These are phyloP conservation scores for Phtheirospermum japonicum DNA, from an alignment of 257 asterid species.

Conservation along the genomic window DNA sequence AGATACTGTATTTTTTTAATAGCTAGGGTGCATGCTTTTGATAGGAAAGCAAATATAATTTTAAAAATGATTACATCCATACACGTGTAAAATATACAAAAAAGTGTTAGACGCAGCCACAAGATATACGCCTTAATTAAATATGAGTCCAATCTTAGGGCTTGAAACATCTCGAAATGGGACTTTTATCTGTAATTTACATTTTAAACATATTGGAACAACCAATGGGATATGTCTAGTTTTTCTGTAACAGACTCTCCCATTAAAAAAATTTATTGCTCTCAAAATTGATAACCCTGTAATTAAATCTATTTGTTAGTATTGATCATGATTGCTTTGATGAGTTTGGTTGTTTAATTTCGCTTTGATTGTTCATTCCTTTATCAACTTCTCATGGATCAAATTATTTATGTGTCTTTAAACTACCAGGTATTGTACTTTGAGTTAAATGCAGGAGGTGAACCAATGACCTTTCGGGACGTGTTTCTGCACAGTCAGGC, in stretches of 20 bases:
- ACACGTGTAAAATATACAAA: slow-evolving; percentile 12
- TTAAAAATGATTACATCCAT: not conserved
- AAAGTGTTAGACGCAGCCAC: not conserved
- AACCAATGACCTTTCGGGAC: slow-evolving; percentile 79
- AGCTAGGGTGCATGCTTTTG: slow-evolving; percentile 19
- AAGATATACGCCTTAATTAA: not conserved
- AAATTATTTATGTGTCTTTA: slow-evolving; percentile 24
- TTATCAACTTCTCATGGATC: slow-evolving; percentile 18
- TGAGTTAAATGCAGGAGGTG: slow-evolving; percentile 76
- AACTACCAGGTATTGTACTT: slow-evolving; percentile 67
- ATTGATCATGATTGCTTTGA: slow-evolving; percentile 20
- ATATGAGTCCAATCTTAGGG: not conserved
- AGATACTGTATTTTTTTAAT: not conserved
- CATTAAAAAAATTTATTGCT: not conserved
- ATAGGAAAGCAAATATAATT: slow-evolving; percentile 10
- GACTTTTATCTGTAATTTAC: not conserved
- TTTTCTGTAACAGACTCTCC: slow-evolving; percentile 10
- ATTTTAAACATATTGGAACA: not conserved
- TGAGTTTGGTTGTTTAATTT: slow-evolving; percentile 9
- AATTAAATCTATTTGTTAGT: not conserved
- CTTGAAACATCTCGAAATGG: slow-evolving; percentile 2
- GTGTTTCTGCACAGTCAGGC: slow-evolving; percentile 94
- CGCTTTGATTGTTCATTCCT: not conserved
- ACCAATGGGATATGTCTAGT: not conserved
- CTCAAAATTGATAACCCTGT: not conserved